Conservation (phyloP, 805 yeast genomes). For the Pichia scutulata region DNA sequence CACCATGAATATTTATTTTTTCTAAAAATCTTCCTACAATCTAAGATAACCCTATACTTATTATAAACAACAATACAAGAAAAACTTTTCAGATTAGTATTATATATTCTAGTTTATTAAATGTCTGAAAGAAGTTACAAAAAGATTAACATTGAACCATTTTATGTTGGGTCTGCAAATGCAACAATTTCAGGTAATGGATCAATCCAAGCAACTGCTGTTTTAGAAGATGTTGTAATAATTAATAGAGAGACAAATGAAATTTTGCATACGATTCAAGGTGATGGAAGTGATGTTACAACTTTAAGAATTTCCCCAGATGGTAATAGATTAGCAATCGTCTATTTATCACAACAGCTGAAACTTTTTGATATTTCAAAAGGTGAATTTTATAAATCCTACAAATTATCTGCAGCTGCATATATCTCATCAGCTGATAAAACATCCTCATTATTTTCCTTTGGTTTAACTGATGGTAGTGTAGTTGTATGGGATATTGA, state of each 20-base stretch:
- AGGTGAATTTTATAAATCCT: conserved; percentile 37
- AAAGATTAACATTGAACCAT: conserved; percentile 58
- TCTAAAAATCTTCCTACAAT: not conserved
- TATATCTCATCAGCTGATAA: conserved; percentile 69
- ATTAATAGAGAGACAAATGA: conserved; percentile 55
- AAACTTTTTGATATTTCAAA: conserved; percentile 48
- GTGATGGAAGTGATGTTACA: conserved; percentile 79
- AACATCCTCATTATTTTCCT: conserved; percentile 79
- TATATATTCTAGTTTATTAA: not conserved
- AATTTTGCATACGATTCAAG: conserved; percentile 56
- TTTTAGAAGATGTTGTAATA: conserved; percentile 67
- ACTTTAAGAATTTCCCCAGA: conserved; percentile 72
- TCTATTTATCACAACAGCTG: conserved; percentile 60
- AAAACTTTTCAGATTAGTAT: not conserved
- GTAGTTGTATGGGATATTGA: conserved; percentile 89
- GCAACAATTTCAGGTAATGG: conserved; percentile 63
- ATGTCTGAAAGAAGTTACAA: conserved; percentile 26
- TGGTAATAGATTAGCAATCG: conserved; percentile 57
- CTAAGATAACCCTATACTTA: not conserved
- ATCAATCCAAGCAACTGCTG: conserved; percentile 65
- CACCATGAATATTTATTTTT: not conserved
- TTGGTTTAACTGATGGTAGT: conserved; percentile 93
- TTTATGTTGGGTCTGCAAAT: conserved; percentile 78
- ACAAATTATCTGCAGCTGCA: conserved; percentile 70
- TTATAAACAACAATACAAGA: not conserved